phyloP scores from a whole-genome alignment of 2,329 filamentous ascomycete genomes.

The Trichoderma sp. region DNA sequence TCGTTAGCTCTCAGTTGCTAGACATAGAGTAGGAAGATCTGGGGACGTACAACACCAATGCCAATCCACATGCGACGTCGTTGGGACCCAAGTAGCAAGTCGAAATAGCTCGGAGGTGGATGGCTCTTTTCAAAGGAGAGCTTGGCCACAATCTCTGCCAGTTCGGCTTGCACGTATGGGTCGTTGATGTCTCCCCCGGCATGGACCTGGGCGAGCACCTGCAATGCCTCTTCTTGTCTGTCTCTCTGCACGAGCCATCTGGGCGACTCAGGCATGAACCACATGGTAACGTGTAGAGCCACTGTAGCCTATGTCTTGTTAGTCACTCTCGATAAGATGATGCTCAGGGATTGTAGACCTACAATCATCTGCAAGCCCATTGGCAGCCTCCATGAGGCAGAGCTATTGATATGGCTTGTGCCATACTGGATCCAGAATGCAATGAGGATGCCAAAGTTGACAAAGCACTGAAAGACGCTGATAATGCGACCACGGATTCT shows the following conservation, averaged over 20 bases:
- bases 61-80: conserved; percentile 29
- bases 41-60: conserved; percentile 26
- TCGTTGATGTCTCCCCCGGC: conserved; percentile 17
- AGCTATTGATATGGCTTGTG: conserved; percentile 34
- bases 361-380: conserved; percentile 38
- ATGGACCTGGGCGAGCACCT: conserved; percentile 17
- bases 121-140: conserved; percentile 26
- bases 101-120: conserved; percentile 25
- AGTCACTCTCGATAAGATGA: neutral
- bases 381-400: conserved; percentile 39
- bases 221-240: conserved; percentile 22
- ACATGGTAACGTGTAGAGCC: conserved; percentile 25
- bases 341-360: neutral
- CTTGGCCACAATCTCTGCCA: conserved; percentile 27
- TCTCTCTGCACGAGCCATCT: conserved; percentile 26
- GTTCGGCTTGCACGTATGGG: conserved; percentile 20
- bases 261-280: conserved; percentile 26
- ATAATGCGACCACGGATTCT: conserved; percentile 46
- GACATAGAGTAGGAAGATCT: neutral
- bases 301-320: conserved; percentile 4
- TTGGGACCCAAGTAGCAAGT: conserved; percentile 25
- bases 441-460: conserved; percentile 36
- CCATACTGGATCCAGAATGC: conserved; percentile 41
- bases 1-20: neutral
- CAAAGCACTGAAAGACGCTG: conserved; percentile 34